Base-by-base conservation (phyloP, 148 eudicot genomes). In the Chenopodium album region DNA sequence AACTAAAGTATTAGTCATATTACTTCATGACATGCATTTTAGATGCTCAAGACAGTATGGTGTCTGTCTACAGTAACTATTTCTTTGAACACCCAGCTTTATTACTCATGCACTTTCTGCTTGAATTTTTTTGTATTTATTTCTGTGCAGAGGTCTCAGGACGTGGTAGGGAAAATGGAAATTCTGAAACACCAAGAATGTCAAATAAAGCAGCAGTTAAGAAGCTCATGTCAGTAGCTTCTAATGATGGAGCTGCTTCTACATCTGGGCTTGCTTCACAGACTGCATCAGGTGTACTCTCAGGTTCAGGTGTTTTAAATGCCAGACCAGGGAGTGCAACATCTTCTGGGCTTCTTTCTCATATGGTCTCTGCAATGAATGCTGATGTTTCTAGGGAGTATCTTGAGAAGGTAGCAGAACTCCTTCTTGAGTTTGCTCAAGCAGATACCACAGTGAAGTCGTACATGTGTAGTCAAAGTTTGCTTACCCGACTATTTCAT, bases 271-370 rank as follows among this genome's bases (percentile, higher is more conserved):
- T 88, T 87, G 95, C 90, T 70, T 92, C 98, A 67, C 98, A 91
- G 83, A 91, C 91, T 46, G 92, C 97, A 79, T 96, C 98, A 76
- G 98, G 98, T 83, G 99, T 94, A 54, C 91, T 96, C 79, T 94
- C 99, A 72, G 99, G 98, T 82, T 96, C 99, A 56, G 99, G 99
- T 63, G 97, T 96, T 86, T 78, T 93, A 75, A 96, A 91, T 90
- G 98, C 98, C 79, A 91, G 95, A 89, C 90, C 98, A 68, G 97
- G 98, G 66, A 96, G 99, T 88, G 97, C 99, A 26, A 86, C 97
- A 64, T 96, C 99, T 73, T 96, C 99, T 56, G 98, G 98, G 29
- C 82, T 90, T 29, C 97, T 96, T 79, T 94, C 98, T 48, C 92
- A 91, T 81, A 90, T 91, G 94, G 97, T 84, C 59, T 88, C 97